Evolutionary conservation across 768 basidiomycete genomes (phyloP).

Genomic region (Boletus subcaerulescens): DNA sequence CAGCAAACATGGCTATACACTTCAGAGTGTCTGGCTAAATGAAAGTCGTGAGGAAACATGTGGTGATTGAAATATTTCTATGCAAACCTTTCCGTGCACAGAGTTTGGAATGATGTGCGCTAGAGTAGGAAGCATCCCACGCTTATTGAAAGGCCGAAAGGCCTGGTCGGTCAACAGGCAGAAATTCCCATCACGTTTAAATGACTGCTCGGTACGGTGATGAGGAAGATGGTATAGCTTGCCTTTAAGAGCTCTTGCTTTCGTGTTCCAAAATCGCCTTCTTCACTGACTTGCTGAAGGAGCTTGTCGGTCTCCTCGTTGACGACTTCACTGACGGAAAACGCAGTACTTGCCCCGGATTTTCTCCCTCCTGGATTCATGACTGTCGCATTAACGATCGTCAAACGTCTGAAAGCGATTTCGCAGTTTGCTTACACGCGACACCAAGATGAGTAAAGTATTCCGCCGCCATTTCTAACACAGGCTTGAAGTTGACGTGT

Average conservation of each 20-base stretch:
- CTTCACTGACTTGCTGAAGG: not conserved
- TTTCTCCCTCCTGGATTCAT: not conserved
- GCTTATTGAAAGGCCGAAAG: not conserved
- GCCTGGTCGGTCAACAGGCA: not conserved
- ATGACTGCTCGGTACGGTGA: not conserved
- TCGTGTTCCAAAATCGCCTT: not conserved
- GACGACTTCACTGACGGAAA: not conserved
- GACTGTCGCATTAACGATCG: not conserved
- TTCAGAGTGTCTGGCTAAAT: not conserved
- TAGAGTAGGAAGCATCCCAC: too few species aligned
- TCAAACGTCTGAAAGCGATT: not conserved
- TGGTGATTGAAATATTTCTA: not conserved
- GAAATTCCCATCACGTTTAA: not conserved
- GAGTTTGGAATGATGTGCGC: not conserved
- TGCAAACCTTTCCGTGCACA: not conserved
- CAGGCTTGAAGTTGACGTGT: not conserved
- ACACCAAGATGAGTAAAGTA: slow-evolving; percentile 3
- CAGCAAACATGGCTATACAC: slow-evolving; percentile 3
- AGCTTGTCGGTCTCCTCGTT: not conserved
- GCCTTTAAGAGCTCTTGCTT: not conserved
- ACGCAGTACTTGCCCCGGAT: not conserved
- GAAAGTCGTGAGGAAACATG: not conserved
- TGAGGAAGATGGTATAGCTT: not conserved
- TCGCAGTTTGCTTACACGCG: not conserved
- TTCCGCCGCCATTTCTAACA: not conserved